Evolutionary conservation across 768 basidiomycete genomes (phyloP).

Genomic region (Sporobolomyces pararoseus): DNA sequence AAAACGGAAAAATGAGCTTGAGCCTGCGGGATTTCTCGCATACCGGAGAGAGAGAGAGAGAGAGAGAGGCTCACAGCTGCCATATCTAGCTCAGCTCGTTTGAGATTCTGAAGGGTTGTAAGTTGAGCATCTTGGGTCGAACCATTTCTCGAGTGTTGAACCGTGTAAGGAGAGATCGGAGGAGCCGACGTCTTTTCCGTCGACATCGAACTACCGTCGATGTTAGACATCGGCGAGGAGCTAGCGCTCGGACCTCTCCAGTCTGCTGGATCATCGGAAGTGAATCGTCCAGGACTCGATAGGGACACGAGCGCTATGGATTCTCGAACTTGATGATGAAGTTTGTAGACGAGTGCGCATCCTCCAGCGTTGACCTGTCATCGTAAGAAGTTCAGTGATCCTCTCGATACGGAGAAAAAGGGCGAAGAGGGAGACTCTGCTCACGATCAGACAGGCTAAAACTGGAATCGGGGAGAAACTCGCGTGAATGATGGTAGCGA

Average conservation of each 20-base stretch:
- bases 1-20: neutral
- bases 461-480: constrained; percentile 7
- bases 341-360: neutral
- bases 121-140: neutral
- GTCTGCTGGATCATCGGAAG: constrained; percentile 9
- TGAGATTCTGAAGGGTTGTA: constrained; percentile 8
- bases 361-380: neutral
- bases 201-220: neutral
- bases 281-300: neutral
- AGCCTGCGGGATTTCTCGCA: neutral
- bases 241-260: constrained; percentile 6
- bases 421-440: neutral
- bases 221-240: neutral
- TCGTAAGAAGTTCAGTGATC: too few relatives aligned
- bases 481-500: constrained; percentile 7
- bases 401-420: too few relatives aligned
- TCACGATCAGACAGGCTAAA: constrained; percentile 4
- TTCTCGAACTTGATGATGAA: constrained; percentile 5
- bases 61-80: neutral
- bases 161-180: neutral
- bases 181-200: neutral
- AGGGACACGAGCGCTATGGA: neutral
- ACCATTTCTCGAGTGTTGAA: neutral
- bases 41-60: too few relatives aligned
- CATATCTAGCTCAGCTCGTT: constrained; percentile 14